Evolutionary conservation across 148 eudicot species (phyloP).

Genomic region (Euryodendron excelsum): DNA sequence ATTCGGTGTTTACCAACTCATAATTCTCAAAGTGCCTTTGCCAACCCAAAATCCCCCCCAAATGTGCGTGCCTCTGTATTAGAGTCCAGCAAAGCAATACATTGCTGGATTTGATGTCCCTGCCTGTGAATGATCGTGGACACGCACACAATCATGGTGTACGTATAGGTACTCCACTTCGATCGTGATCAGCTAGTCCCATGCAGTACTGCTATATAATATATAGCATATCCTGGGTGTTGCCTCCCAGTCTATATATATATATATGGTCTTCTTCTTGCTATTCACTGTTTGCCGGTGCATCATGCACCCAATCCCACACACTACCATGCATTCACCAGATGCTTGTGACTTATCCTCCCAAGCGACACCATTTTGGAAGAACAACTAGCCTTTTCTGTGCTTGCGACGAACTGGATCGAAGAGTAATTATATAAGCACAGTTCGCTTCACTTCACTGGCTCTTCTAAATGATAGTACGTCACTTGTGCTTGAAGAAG

Average conservation of each 20-base stretch:
- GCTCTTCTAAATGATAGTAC: conserved; percentile 39
- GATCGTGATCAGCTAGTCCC: conserved; percentile 87
- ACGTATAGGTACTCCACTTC: conserved; percentile 92
- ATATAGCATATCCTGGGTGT: conserved; percentile 74
- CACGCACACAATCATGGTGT: conserved; percentile 93
- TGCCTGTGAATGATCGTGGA: conserved; percentile 89
- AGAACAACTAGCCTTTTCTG: conserved; percentile 55
- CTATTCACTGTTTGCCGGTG: conserved; percentile 33
- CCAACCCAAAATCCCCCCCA: conserved; percentile 93
- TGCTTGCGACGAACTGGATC: conserved; percentile 62
- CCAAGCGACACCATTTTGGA: conserved; percentile 64
- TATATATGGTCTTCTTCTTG: conserved; percentile 49
- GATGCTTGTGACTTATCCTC: conserved; percentile 87
- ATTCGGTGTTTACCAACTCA: conserved; percentile 48
- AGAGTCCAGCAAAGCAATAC: conserved; percentile 69
- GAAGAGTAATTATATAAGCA: conserved; percentile 49
- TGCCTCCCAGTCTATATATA: conserved; percentile 72
- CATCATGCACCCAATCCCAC: conserved; percentile 98
- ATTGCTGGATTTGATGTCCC: conserved; percentile 92
- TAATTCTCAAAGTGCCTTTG: conserved; percentile 56
- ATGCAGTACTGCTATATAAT: no score
- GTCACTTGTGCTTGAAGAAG: conserved; percentile 52
- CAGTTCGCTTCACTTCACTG: conserved; percentile 40
- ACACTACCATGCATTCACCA: conserved; percentile 89
- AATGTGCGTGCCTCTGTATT: conserved; percentile 95